These are phyloP conservation scores for Fomitopsis schrenkii DNA, from an alignment of 1,284 basidiomycete species.

Conservation along the genomic window DNA sequence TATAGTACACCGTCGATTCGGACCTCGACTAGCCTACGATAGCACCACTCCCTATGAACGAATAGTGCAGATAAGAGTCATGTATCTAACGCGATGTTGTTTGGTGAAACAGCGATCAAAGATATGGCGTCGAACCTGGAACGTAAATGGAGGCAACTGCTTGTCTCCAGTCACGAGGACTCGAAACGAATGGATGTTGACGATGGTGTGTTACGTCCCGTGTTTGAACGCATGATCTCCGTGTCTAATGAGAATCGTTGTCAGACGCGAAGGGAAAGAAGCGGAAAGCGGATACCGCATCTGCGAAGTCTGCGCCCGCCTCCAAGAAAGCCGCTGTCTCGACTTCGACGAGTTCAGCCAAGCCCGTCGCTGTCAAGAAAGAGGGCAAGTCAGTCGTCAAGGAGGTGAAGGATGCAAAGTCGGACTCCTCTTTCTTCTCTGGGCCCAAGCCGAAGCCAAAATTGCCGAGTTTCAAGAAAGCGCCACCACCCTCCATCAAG, in stretches of 20 bases:
- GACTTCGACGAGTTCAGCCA: constrained; percentile 31
- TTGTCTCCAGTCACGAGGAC: constrained; percentile 29
- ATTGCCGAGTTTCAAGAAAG: constrained; percentile 78
- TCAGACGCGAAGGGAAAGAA: constrained; percentile 65
- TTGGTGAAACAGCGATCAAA: constrained; percentile 67
- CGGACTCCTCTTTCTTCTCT: constrained; percentile 82
- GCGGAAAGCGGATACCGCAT: constrained; percentile 55
- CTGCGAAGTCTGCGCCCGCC: constrained; percentile 49
- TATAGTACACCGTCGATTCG: not conserved
- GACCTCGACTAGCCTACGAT: not conserved
- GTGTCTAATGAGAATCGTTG: constrained; percentile 10
- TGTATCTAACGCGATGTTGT: constrained; percentile 62
- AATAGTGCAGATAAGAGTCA: constrained; percentile 30
- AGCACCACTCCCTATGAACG: not conserved
- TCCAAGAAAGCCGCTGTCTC: constrained; percentile 60
- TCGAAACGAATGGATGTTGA: constrained; percentile 45
- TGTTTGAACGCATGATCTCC: constrained; percentile 24
- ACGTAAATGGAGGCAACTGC: constrained; percentile 69
- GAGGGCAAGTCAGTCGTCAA: constrained; percentile 28
- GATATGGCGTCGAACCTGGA: constrained; percentile 85
- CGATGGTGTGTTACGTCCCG: constrained; percentile 71
- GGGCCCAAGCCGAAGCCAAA: constrained; percentile 78
- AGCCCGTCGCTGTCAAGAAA: constrained; percentile 31
- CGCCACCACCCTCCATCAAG: constrained; percentile 38
- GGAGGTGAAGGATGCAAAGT: constrained; percentile 69